Base-by-base conservation (phyloP, 2,329 filamentous ascomycete species). In the Venturia nashicola region DNA sequence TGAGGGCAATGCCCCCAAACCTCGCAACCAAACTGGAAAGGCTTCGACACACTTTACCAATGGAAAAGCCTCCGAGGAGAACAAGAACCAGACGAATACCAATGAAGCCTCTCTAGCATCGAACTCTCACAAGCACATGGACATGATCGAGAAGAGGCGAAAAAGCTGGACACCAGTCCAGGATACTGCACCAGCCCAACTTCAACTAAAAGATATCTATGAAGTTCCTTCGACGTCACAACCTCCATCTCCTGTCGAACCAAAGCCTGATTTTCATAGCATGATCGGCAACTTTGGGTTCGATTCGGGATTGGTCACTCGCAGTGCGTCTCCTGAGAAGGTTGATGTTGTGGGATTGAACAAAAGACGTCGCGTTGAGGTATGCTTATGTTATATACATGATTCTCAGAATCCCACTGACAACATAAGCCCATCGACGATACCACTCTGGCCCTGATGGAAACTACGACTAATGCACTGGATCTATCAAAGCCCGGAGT, bases 121-220 rank as follows among this genome's bases (percentile, higher is more conserved):
- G 14, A 39, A 27, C 27, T 18, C 34, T 14, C 14, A 40, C 20
- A 36, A 44, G 20, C n/a, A 36, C 11, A 60, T 54, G 36, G 43
- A 39, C 23, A 68, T 70, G 61, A 74, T 72, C 1, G 67, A 72
- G 2, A 61, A 65, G 3, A 67, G 75, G 64, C 68, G 73, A 60
- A 69, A 67, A 32, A 69, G 73, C 62, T 76, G 74, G 75, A 76
- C 75, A 23, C 75, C 74, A 5, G 66, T 70, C 3, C 68, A 62
- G 48, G 70, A 76, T 32, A 74, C 73, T 0, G 39, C 59, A 27
- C 36, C 14, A 59, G 62, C 14, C 27, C 64, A 34, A 66, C 65
- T 42, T 64, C 66, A 16, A 64, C 67, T 66, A 5, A 68, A 65
- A 32, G 65, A 65, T n/a, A 63, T 63, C 4, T 74, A 74, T 51